Evolutionary conservation across 495 filamentous ascomycete genomes (phyloP), one percentile per base, ranked within the genome.

Genomic region (Lophium mytilinum): DNA sequence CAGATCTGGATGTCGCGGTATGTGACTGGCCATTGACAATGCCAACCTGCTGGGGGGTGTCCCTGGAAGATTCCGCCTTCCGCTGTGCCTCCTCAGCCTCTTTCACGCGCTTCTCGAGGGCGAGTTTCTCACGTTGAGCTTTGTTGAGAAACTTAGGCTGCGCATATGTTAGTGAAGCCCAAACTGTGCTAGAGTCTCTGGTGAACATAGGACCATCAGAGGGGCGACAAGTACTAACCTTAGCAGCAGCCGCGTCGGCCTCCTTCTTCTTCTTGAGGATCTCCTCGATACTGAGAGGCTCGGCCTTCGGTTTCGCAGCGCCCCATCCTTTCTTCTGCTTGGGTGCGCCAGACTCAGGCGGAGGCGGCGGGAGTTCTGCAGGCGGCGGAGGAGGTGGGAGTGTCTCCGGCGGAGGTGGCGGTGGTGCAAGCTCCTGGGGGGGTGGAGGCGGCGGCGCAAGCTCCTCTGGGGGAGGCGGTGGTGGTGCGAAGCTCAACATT

Each of bases 61-160:
- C 55, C 9, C 52, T 61, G 58, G 77, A 75, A 37, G 77, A 74
- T 56, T 81, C 75, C n/a, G 76, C 71, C 60, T 79, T 82, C 24
- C 73, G 74, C 52, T 78, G 81, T 49, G 75, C 77, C 50, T 85
- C 88, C 57, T 89, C 86, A 17, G 89, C 87, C 60, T 95, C 91
- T 68, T 94, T 91, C 15, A 80, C 76, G 51, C 87, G 79, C 71
- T 91, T 95, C 67, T 96, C 91, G 8, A 90, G 73, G 6, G 89
- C 90, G 53, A 96, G 68, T 50, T 83, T 83, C 68, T 97, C 94
- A 39, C 93, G 83, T 69, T 96, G 80, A 36, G 87, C 87, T 76
- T 91, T 96, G 3, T 89, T 86, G 10, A 98, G 73, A 69, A 95
- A 98, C 74, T 92, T 91, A 3, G 94, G 94, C 81, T 95, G 67